phyloP scores from a whole-genome alignment of 1,139 yeast genomes.

The Lodderomyces theae region DNA sequence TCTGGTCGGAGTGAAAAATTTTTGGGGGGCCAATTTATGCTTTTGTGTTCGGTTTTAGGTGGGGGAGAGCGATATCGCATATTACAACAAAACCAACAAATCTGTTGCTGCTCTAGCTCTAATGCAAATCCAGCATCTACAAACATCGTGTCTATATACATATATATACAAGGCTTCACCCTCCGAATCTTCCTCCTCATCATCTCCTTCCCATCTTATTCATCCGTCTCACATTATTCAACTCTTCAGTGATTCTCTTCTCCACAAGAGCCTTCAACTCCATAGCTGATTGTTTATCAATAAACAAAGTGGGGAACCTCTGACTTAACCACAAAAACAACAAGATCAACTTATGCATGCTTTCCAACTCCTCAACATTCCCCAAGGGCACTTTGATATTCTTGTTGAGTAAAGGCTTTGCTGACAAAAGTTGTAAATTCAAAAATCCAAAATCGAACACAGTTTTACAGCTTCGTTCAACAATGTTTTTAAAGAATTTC shows the following conservation, averaged over 20 bases:
- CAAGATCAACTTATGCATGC: slow-evolving; percentile 64
- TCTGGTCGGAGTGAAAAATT: too few species aligned
- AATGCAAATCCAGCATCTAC: neutral
- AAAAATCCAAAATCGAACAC: slow-evolving; percentile 44
- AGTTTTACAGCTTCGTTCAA: slow-evolving; percentile 36
- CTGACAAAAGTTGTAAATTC: slow-evolving; percentile 26
- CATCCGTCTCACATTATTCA: slow-evolving; percentile 39
- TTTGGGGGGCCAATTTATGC: neutral
- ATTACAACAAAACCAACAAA: neutral
- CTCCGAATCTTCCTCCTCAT: neutral
- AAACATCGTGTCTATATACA: neutral
- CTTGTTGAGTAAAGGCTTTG: slow-evolving; percentile 21
- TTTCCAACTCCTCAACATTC: slow-evolving; percentile 55
- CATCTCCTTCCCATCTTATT: slow-evolving; percentile 10
- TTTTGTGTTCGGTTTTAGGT: neutral
- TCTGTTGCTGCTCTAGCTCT: neutral
- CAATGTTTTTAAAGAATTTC: slow-evolving; percentile 37
- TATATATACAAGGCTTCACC: neutral
- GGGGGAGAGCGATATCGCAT: slow-evolving; percentile 1
- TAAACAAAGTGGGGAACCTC: slow-evolving; percentile 77
- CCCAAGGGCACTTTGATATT: slow-evolving; percentile 27
- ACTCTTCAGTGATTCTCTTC: slow-evolving; percentile 61
- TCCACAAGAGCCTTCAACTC: slow-evolving; percentile 67
- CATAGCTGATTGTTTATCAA: slow-evolving; percentile 71
- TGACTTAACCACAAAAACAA: slow-evolving; percentile 84